Base-by-base conservation (phyloP, 441 rosid genomes). In the Biscutella laevigata region DNA sequence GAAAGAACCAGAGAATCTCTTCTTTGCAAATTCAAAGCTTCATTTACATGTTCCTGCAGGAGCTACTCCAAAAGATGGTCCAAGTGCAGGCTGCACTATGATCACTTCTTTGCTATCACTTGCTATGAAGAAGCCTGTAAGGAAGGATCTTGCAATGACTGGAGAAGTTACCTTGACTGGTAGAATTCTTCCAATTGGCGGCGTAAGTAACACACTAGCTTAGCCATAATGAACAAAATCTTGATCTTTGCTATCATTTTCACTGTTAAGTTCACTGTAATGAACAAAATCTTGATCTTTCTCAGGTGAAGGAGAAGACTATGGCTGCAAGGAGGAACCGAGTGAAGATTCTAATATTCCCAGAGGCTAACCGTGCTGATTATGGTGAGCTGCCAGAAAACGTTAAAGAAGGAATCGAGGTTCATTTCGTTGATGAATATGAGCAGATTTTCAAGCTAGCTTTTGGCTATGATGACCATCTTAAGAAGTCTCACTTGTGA, bases 11-110 rank as follows among this genome's bases (percentile, higher is more conserved):
- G 73, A 57, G 15, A 86, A 74, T 59, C 71, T 41, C 6, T 88
- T 75, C 79, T 92, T 88, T 37, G 80, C 83, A 41, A 74, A 81
- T 43, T 45, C 94, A 60, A 83, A 82, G 77, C 79, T 92, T 62
- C 98, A 92, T 78, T 81, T 88, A 53, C 98, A 92, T 54, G 88
- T 92, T 68, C 98, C 98, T 5, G 86, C 82, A 5, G 98, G 98
- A 30, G 95, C 96, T 55, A 79, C 83, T 17, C 95, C 89, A 0
- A 88, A 91, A 64, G 96, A 91, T 19, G 96, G 98, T 13, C 96
- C 98, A 4, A 91, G 98, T 48, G 98, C 96, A 11, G 98, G 98
- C 33, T 82, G 96, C 76, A 82, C 96, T 44, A 91, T 88, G 94
- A 77, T 85, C 65, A 91, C 95, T 4, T 88, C 98, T 4, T 62